Base-by-base conservation (phyloP, 352 stramenopile genomes). In the Pythium aquatile region DNA sequence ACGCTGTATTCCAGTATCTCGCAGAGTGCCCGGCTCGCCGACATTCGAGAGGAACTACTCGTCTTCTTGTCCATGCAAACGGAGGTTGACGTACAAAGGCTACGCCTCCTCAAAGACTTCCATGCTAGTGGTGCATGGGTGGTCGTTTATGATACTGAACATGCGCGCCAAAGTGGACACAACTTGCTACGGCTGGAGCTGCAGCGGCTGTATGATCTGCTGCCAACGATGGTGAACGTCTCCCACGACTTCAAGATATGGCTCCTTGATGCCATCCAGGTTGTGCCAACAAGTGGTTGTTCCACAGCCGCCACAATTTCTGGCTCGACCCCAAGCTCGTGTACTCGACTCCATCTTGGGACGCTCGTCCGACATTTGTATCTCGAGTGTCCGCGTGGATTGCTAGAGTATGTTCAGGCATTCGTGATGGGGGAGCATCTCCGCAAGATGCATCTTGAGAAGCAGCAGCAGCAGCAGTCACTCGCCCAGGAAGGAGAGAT, bases 31-130 rank as follows among this genome's bases (percentile, higher is more conserved):
- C 48, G 55, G 2, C 47, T 60, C 8, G 28, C 48, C 3, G 64
- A 39, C 5, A 35, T 70, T 30, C 64, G 64, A 11, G 64, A 70
- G 3, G 65, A 68, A 30, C 30, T 24, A 16, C 47, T 72, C 30
- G 33, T 51, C 4, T 48, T 39, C 29, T 40, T 70, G 16, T 69
- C 62, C 24, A 57, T 59, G 55, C n/a, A 30, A 11, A 37, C 26
- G 8, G 32, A 63, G 2, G 33, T 11, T 4, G 58, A 70, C 5
- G 26, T 57, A 0, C 39, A 55, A 9, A 60, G 55, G 24, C 33
- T 65, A 1, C 37, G 51, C 1, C 8, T 44, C 5, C 26, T 70
- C 16, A 54, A 55, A 16, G 64, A 70, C 3, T 28, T 56, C 3
- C 26, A 47, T 6, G 51, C 56, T 2, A 54, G 28, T 17, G 58